Percentiles rank a stretch among this genome's conserved stretches.
phyloP scores from a whole-genome alignment of 306 rosid genomes.

The Castanea crenata region DNA sequence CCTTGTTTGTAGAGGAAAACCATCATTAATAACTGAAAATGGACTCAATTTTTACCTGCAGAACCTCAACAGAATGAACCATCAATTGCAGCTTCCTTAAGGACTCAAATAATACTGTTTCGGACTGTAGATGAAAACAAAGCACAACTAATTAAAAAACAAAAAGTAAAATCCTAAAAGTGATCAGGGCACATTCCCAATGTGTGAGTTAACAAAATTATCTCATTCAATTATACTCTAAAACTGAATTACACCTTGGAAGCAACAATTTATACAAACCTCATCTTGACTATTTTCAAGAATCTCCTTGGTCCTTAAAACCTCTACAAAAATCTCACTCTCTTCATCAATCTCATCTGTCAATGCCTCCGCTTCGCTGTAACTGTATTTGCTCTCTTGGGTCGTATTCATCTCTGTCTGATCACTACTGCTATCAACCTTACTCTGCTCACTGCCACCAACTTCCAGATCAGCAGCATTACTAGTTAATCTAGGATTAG shows the following conservation, averaged over 20 bases:
- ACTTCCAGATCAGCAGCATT: not conserved
- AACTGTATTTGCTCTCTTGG: not conserved
- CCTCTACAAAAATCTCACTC: not conserved
- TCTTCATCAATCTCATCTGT: conserved; percentile 15
- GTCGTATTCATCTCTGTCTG: not conserved
- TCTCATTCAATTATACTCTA: not conserved
- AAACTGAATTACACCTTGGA: not conserved
- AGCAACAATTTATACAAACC: conserved; percentile 21
- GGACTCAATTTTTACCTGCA: conserved; percentile 19
- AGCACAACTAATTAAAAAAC: not conserved
- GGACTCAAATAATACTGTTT: not conserved
- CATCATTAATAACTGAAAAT: not conserved
- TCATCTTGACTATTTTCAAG: not conserved
- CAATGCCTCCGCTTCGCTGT: conserved; percentile 13
- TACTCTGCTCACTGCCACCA: not conserved
- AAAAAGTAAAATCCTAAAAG: not conserved
- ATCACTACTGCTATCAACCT: not conserved
- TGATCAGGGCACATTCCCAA: not conserved
- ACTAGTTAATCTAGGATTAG: not conserved
- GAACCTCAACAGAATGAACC: conserved; percentile 13
- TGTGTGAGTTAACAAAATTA: not conserved
- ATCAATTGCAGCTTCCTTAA: conserved; percentile 24
- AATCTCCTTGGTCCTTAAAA: conserved; percentile 21
- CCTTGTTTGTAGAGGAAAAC: not conserved
- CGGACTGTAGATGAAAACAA: conserved; percentile 11